phyloP scores from a whole-genome alignment of 495 filamentous ascomycete genomes.

The Chaetomidium leptoderma region DNA sequence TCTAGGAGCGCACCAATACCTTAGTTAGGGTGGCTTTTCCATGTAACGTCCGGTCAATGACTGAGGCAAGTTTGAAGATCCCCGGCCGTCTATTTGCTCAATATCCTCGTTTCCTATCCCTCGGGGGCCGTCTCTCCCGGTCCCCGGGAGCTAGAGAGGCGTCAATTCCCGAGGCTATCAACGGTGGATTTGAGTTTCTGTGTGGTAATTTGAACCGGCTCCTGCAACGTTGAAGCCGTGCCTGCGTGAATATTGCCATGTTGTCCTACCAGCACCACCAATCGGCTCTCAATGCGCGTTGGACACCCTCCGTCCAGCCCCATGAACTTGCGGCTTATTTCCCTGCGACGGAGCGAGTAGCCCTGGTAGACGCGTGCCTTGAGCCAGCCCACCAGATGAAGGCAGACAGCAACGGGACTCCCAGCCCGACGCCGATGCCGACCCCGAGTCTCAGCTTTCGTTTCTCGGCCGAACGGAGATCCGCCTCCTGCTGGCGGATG shows the following conservation, averaged over 20 bases:
- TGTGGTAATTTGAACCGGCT: too few species aligned
- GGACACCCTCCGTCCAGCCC: neutral
- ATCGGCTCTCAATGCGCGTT: slow-evolving; percentile 4
- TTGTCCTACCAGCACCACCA: neutral
- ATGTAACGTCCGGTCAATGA: neutral
- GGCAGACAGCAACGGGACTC: slow-evolving; percentile 9
- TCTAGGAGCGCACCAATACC: neutral
- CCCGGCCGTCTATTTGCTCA: neutral
- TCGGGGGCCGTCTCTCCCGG: neutral
- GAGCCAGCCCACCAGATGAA: slow-evolving; percentile 7
- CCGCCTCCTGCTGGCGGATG: slow-evolving; percentile 11
- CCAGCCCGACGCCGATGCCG: slow-evolving; percentile 7
- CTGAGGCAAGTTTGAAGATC: too few species aligned
- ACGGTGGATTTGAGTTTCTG: too few species aligned
- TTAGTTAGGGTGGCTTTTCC: neutral
- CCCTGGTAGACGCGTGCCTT: slow-evolving; percentile 1
- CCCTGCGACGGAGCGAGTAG: slow-evolving; percentile 3
- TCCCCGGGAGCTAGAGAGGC: too few species aligned
- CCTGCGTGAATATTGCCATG: too few species aligned
- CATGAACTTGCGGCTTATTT: slow-evolving; percentile 3
- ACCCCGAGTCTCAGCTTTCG: slow-evolving; percentile 2
- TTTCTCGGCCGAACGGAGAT: neutral
- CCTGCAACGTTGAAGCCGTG: too few species aligned
- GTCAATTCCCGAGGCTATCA: too few species aligned
- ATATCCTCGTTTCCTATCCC: neutral